Evolutionary conservation across 805 yeast genomes (phyloP), one percentile per base, ranked within the genome.

Genomic region (Candida ficus): DNA sequence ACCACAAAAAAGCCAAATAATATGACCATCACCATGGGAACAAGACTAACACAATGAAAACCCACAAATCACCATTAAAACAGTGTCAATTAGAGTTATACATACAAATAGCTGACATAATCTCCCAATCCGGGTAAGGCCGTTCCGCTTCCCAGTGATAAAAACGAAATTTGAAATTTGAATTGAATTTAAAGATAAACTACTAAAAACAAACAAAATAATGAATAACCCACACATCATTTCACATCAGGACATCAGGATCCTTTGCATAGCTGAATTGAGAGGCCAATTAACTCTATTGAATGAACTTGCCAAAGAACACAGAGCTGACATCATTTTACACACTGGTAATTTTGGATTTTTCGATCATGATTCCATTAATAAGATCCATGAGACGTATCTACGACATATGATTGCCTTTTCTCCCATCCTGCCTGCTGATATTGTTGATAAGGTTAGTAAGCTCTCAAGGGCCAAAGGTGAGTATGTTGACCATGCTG

Each of bases 281-380:
- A 64, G 83, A 21, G 84, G 78, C 8, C 69, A 75, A 41, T 56
- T 80, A 19, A 60, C 75, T 1, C 57, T 63, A 11, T 52, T 79
- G 43, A 78, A 80, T 53, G 60, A 54, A 23, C 64, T 80, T 25
- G 83, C 80, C 0, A 45, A 43, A 7, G 54, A 61, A 35, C 66
- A 72, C 46, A 43, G 60, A 1, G 84, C 83, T 4, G 69, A 71
- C 30, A 50, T 73, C 18, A 70, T 83, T 21, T 66, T 83, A 12
- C 89, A 83, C 53, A 78, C 87, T 4, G 90, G 91, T n/a, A 80
- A 78, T 45, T 83, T 83, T 63, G 95, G 95, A 11, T 82, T 84
- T 56, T 76, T 83, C 62, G 84, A 83, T 51, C 62, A 62, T 27
- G 73, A 70, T 14, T 74, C 83, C 32, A 68, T 82, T 7, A 63